phyloP scores from a whole-genome alignment of 2,329 filamentous ascomycete species.

The Exserohilum turcica region DNA sequence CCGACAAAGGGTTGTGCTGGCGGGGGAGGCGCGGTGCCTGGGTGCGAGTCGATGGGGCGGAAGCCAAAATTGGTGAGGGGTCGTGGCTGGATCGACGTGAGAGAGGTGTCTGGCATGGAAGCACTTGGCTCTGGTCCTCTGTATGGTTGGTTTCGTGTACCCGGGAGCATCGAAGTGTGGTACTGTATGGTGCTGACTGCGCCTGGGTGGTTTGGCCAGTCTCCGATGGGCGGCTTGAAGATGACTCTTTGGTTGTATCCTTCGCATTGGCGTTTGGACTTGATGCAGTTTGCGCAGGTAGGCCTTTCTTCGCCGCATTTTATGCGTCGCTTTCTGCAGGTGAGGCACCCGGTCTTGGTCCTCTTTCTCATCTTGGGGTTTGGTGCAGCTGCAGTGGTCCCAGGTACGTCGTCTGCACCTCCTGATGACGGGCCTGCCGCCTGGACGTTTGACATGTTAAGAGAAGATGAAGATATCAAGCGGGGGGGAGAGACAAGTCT shows the following conservation, averaged over 20 bases:
- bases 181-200: conserved; percentile 46
- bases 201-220: conserved; percentile 49
- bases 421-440: conserved; percentile 23
- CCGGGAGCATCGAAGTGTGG: conserved; percentile 47
- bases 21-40: conserved; percentile 12
- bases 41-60: conserved; percentile 24
- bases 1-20: conserved; percentile 23
- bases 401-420: conserved; percentile 34
- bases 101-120: conserved; percentile 27
- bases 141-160: conserved; percentile 32
- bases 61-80: conserved; percentile 37
- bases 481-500: conserved; percentile 4
- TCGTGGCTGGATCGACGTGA: conserved; percentile 37
- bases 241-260: conserved; percentile 81
- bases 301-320: conserved; percentile 94
- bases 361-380: conserved; percentile 54
- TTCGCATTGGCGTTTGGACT: conserved; percentile 82
- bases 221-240: conserved; percentile 75
- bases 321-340: conserved; percentile 91
- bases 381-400: conserved; percentile 20
- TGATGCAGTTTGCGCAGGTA: conserved; percentile 81
- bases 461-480: background rate
- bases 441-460: conserved; percentile 31
- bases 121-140: conserved; percentile 16
- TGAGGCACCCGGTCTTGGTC: conserved; percentile 92